Percentiles rank a stretch among this genome's conserved stretches.
phyloP scores from a whole-genome alignment of 23 red algal genomes.

The Gracilaria gracilis region DNA sequence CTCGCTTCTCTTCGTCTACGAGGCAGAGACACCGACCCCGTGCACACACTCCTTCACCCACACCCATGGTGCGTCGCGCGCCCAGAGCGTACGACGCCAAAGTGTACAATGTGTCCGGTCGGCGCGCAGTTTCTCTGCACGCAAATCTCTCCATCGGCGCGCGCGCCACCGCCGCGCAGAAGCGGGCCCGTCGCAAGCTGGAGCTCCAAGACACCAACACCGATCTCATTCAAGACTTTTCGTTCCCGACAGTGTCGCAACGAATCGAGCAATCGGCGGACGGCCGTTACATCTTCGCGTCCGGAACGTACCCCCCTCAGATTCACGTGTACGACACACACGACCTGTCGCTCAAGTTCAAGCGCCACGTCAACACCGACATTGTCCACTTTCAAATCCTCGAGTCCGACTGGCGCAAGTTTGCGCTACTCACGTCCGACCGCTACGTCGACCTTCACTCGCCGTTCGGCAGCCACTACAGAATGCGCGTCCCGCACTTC shows the following conservation, averaged over 20 bases:
- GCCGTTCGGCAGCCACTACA: slow-evolving; percentile 78
- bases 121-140: slow-evolving; percentile 21
- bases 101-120: slow-evolving; percentile 68
- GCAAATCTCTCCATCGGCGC: slow-evolving; percentile 34
- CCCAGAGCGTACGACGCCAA: slow-evolving; percentile 47
- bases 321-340: slow-evolving; percentile 88
- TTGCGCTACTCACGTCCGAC: slow-evolving; percentile 85
- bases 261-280: slow-evolving; percentile 71
- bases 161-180: slow-evolving; percentile 51
- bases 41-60: neutral
- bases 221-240: slow-evolving; percentile 88
- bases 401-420: slow-evolving; percentile 86
- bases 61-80: slow-evolving; percentile 58
- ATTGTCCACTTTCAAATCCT: slow-evolving; percentile 91
- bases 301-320: slow-evolving; percentile 92
- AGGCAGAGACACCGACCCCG: neutral
- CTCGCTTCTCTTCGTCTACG: neutral
- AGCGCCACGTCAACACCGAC: slow-evolving; percentile 89
- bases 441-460: slow-evolving; percentile 86
- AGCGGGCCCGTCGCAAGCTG: slow-evolving; percentile 61
- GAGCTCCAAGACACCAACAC: slow-evolving; percentile 60
- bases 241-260: slow-evolving; percentile 76
- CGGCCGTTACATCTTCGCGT: slow-evolving; percentile 67
- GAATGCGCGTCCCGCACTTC: slow-evolving; percentile 76
- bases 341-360: slow-evolving; percentile 93